Evolutionary conservation across 257 asterid species (phyloP), one percentile per base, ranked within the genome.

Genomic region (Mentha longifolia): DNA sequence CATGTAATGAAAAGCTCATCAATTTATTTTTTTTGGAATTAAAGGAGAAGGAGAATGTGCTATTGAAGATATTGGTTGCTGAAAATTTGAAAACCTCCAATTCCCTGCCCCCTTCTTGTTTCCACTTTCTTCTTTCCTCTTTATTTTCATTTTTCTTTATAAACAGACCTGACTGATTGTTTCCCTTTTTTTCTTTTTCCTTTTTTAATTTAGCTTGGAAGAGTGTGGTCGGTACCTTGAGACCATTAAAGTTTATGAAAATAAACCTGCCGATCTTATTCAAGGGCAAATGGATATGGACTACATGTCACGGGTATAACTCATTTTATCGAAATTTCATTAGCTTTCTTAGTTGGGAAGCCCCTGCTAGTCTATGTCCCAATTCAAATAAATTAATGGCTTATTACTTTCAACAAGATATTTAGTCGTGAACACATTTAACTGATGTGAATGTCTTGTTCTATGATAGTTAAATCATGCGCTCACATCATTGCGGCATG

Each of bases 231-330:
- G 99, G 50, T 95, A 95, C 84, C 73, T 92, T 88, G 99, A 95
- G 83, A 95, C 99, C 9, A 81, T 92, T 55, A 95, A 95, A 83
- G 97, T 95, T 62, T 95, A 95, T 71, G 98, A 95, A 82, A 92
- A 92, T 70, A 95, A 95, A 69, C 87, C 99, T 14, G 97, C 99
- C 4, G 98, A 92, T 81, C 92, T 95, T 72, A 95, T 95, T 81
- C 99, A 88, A 82, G 98, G 99, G 55, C 98, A 92, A 74, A 88
- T 87, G 98, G 99, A 95, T 81, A 86, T 90, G 76, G 99, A 95
- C 79, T 92, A 89, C 79, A 77, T 74, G 58, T 95, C 99, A 35
- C 92, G 97, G 91, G 97, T 91, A 89, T 67, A 25, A 49, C 55
- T 74, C 37, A 8, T 67, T 17, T 50, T 73, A 66, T 70, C 2